phyloP scores from a whole-genome alignment of 1,284 basidiomycete species.

The Xanthoconium separans region DNA sequence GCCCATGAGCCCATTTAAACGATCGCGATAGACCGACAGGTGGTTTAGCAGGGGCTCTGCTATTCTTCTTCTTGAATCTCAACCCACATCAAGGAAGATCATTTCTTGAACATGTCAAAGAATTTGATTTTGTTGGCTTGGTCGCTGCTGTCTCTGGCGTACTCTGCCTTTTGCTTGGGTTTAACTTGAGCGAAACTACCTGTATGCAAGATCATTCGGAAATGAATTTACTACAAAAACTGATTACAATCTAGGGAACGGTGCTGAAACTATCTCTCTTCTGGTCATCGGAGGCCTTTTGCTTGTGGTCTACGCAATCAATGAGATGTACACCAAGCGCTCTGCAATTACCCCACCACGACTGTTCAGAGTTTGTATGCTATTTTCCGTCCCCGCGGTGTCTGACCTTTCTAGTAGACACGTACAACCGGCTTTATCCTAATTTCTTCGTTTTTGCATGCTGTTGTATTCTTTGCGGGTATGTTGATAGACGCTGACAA shows the following conservation, averaged over 20 bases:
- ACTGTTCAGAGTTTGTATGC: conserved; percentile 36
- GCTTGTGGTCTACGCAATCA: conserved; percentile 40
- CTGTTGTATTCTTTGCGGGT: conserved; percentile 40
- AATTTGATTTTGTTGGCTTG: conserved; percentile 52
- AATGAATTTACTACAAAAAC: background rate
- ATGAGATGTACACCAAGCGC: conserved; percentile 48
- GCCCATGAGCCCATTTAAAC: background rate
- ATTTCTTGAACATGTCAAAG: conserved; percentile 32
- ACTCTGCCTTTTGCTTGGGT: conserved; percentile 46
- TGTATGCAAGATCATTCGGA: conserved; percentile 14
- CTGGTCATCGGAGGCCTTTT: conserved; percentile 46
- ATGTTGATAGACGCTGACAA: background rate
- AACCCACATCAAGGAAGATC: conserved; percentile 34
- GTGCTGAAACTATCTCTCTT: conserved; percentile 44
- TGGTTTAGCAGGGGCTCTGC: conserved; percentile 38
- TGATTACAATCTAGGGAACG: conserved; percentile 25
- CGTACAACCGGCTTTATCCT: conserved; percentile 45
- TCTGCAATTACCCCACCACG: conserved; percentile 53
- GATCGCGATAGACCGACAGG: conserved; percentile 37
- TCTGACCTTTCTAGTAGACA: conserved; percentile 26
- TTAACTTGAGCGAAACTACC: conserved; percentile 30
- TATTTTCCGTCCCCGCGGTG: background rate
- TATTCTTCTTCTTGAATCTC: conserved; percentile 36
- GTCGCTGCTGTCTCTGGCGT: conserved; percentile 45
- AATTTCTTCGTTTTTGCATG: conserved; percentile 40